Conservation (phyloP, 176 grass and related monocot genomes). For the Eremochloa ophiuroides region DNA sequence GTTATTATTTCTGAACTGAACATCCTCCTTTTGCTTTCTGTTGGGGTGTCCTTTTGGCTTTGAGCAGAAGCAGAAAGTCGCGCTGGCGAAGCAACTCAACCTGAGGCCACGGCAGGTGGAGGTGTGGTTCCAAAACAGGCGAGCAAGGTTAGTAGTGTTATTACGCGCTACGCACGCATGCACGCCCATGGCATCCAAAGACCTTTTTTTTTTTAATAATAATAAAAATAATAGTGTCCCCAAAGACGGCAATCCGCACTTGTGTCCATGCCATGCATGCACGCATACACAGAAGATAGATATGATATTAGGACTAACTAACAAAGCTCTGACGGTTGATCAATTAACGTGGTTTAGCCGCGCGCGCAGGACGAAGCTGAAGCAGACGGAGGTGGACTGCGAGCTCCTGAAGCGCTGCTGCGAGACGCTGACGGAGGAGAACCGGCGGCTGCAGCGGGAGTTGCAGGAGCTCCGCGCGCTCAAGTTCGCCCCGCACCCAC, state of each 20-base stretch:
- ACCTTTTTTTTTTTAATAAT: too few relatives aligned
- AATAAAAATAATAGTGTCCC: too few relatives aligned
- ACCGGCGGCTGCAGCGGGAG: conserved; percentile 79
- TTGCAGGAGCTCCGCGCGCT: conserved; percentile 68
- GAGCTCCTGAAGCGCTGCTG: conserved; percentile 89
- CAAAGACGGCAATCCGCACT: too few relatives aligned
- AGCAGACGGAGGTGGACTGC: conserved; percentile 92
- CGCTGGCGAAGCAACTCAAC: conserved; percentile 87
- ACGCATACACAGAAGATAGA: too few relatives aligned
- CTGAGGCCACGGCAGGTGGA: conserved; percentile 94
- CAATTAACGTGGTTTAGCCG: neutral
- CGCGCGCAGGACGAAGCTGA: conserved; percentile 88
- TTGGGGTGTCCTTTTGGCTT: conserved; percentile 24
- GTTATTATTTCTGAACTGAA: neutral
- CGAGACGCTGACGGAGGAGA: conserved; percentile 88
- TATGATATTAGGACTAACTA: neutral
- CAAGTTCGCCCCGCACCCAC: conserved; percentile 36
- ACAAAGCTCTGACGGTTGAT: neutral
- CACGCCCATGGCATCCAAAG: too few relatives aligned
- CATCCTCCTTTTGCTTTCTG: neutral
- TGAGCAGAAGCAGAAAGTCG: conserved; percentile 93
- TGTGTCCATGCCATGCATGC: too few relatives aligned
- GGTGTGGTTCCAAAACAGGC: conserved; percentile 98
- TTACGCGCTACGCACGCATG: too few relatives aligned
- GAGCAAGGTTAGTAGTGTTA: conserved; percentile 41